phyloP scores from a whole-genome alignment of 768 basidiomycete genomes.

The Jaapia argillacea region DNA sequence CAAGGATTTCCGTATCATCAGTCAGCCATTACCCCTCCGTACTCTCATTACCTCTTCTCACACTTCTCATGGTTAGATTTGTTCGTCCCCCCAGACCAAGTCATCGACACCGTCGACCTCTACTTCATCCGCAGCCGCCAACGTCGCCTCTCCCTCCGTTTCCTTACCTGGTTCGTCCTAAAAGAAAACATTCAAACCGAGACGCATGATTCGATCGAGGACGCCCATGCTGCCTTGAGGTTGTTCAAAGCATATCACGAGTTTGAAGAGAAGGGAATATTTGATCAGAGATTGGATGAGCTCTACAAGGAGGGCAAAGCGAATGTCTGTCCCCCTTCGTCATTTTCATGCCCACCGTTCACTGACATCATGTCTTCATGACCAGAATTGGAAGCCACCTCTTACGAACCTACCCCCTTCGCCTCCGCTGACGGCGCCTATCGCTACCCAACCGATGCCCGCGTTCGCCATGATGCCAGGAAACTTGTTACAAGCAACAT shows the following conservation, averaged over 20 bases:
- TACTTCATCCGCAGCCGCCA: constrained; percentile 78
- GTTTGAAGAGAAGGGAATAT: constrained; percentile 64
- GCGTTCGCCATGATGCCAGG: too few relatives aligned
- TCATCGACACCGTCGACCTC: constrained; percentile 96
- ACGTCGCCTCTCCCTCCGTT: constrained; percentile 83
- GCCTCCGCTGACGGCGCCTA: too few relatives aligned
- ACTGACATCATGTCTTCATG: too few relatives aligned
- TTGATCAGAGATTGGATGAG: constrained; percentile 84
- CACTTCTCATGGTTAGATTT: constrained; percentile 49
- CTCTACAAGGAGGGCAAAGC: constrained; percentile 70
- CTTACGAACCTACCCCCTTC: too few relatives aligned
- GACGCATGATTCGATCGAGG: constrained; percentile 98
- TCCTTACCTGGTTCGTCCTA: constrained; percentile 91
- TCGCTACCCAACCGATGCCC: too few relatives aligned
- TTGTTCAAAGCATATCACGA: constrained; percentile 76
- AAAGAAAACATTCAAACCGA: constrained; percentile 88
- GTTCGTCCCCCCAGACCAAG: constrained; percentile 89
- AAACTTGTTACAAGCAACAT: too few relatives aligned
- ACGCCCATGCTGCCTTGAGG: constrained; percentile 77
- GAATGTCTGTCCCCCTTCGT: too few relatives aligned
- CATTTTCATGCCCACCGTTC: too few relatives aligned
- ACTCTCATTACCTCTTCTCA: not conserved
- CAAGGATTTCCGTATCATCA: constrained; percentile 98
- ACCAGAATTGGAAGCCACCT: too few relatives aligned
- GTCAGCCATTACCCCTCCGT: constrained; percentile 41